Evolutionary conservation across 352 stramenopile genomes (phyloP), one percentile per base, ranked within the genome.

Genomic region (Pythium biforme): DNA sequence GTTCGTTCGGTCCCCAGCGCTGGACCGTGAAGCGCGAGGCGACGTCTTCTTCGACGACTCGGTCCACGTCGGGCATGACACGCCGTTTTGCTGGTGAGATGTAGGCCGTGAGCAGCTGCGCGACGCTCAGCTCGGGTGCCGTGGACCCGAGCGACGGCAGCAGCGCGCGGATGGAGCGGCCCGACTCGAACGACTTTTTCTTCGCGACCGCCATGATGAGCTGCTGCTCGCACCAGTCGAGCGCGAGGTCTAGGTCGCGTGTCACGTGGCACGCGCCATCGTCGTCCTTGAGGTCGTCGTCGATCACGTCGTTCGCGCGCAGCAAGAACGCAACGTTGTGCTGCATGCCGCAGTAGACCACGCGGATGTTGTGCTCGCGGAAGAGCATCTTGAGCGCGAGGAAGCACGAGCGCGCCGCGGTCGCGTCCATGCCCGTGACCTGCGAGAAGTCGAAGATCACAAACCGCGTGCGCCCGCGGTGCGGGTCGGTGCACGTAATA

Each of bases 351-450:
- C 79, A 87, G 25, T 88, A 90, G n/a, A 87, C 76, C 33, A 77
- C 74, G 22, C 70, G 73, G 47, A 90, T 69, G 2, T 71, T 66
- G 55, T 80, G 72, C 5, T 75, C 68, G 33, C 66, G 69, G 29
- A 90, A 86, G 2, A 86, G 69, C 45, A 86, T 67, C 47, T 90
- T 89, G 14, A 92, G 68, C 20, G 77, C 74, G 23, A 89, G 65
- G 52, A 92, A 92, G 48, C 82, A 90, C 1, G 77, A 88, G 8
- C 83, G 66, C 2, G 83, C 79, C 17, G 86, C 84, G 4, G 86
- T 95, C 12, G 83, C 81, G 58, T 95, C 86, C 64, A 95, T 75
- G 1, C 86, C 85, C 4, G 71, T 92, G n/a, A 94, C 85, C 49
- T 74, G 71, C 19, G 77, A 75, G 55, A 95, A 93, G 58, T 94